Conservation (phyloP, 306 rosid genomes). For the Argentina anserina region DNA sequence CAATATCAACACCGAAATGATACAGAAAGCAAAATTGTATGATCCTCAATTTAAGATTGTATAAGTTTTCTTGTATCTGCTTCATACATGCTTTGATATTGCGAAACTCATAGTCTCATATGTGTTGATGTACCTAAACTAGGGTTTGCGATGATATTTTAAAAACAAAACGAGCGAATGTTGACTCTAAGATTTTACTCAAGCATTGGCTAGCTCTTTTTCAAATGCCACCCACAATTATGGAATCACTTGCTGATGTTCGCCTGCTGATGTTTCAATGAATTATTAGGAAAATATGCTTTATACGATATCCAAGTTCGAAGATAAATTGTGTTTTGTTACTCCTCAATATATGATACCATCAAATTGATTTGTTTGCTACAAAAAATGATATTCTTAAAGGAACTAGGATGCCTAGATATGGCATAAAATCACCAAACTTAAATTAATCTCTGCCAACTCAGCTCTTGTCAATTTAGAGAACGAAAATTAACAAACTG, state of each 20-base stretch:
- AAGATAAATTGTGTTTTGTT: background rate
- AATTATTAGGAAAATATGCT: conserved; percentile 15
- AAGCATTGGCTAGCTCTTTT: background rate
- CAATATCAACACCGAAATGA: background rate
- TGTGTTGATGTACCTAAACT: background rate
- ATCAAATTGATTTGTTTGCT: background rate
- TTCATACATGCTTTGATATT: background rate
- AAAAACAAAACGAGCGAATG: background rate
- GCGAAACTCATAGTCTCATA: background rate
- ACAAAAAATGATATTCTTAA: background rate
- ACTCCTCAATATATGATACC: background rate
- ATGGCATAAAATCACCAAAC: conserved; percentile 9
- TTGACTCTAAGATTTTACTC: background rate
- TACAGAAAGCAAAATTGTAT: too few species aligned
- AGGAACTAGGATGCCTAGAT: conserved; percentile 10
- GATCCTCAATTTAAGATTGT: background rate
- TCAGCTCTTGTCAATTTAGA: background rate
- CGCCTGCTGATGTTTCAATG: conserved; percentile 1
- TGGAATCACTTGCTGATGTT: conserved; percentile 17
- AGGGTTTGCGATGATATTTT: background rate
- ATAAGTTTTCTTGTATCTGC: background rate
- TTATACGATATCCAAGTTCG: background rate
- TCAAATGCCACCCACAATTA: background rate
- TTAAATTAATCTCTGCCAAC: conserved; percentile 1
- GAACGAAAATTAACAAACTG: background rate